Evolutionary conservation across 2,329 filamentous ascomycete species (phyloP).

Genomic region (Talaromyces islandicus): DNA sequence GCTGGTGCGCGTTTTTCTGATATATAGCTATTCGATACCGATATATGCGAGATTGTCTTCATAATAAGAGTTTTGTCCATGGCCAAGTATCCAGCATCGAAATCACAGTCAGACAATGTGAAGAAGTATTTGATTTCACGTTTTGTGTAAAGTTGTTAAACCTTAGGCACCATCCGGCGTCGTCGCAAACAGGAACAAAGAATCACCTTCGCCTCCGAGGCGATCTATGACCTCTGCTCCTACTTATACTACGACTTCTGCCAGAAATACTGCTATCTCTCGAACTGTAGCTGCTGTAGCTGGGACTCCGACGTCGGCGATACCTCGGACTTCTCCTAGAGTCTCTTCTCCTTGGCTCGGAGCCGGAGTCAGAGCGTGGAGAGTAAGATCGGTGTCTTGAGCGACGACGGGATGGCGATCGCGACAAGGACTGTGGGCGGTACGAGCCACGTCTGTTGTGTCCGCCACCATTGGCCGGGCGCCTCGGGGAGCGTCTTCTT

Average conservation of each 20-base stretch:
- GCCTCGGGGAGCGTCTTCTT: slow-evolving; percentile 31
- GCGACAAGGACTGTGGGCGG: slow-evolving; percentile 54
- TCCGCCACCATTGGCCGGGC: slow-evolving; percentile 32
- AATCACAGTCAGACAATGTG: not conserved
- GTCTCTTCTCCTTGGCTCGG: slow-evolving; percentile 34
- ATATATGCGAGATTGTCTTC: not conserved
- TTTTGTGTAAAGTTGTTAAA: not conserved
- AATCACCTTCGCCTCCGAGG: slow-evolving; percentile 5
- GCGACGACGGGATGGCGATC: slow-evolving; percentile 36
- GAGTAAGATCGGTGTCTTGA: slow-evolving; percentile 33
- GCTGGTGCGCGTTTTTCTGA: slow-evolving; percentile 71
- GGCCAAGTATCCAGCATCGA: not conserved
- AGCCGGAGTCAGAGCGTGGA: slow-evolving; percentile 35
- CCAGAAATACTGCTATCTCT: slow-evolving; percentile 55
- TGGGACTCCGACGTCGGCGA: slow-evolving; percentile 52
- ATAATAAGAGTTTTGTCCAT: not conserved
- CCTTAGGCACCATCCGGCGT: not conserved
- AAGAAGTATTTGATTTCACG: not conserved
- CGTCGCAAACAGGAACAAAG: not conserved
- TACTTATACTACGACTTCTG: slow-evolving; percentile 42
- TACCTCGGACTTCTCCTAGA: slow-evolving; percentile 31
- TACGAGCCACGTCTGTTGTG: slow-evolving; percentile 51
- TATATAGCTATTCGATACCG: not conserved
- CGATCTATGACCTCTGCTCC: slow-evolving; percentile 7
- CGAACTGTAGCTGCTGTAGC: slow-evolving; percentile 57